Conservation (phyloP, 345 rosid species). For the Acer negundo region DNA sequence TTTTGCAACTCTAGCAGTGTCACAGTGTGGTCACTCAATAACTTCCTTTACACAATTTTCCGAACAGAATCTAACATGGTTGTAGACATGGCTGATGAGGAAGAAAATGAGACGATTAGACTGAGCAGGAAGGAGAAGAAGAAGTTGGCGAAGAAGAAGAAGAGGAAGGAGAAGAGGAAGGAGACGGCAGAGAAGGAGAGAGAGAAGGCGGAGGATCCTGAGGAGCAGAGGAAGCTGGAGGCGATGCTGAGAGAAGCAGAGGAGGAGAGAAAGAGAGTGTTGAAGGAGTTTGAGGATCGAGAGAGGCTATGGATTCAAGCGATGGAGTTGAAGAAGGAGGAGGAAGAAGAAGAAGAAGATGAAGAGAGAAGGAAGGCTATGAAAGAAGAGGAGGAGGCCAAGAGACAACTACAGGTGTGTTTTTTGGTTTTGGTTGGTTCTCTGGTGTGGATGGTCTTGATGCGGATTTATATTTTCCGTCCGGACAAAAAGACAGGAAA, state of each 20-base stretch:
- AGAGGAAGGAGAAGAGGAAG: constrained; percentile 72
- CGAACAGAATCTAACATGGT: no score
- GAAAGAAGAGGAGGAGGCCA: constrained; percentile 36
- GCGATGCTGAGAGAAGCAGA: constrained; percentile 67
- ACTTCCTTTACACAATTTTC: no score
- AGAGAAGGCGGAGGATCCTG: constrained; percentile 62
- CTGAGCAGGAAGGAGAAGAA: constrained; percentile 72
- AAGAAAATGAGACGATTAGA: constrained; percentile 15
- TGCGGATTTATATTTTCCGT: no score
- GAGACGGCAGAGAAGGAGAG: constrained; percentile 68
- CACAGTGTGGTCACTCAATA: no score
- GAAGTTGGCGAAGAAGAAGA: constrained; percentile 78
- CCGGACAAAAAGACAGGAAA: no score
- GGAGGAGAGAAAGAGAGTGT: constrained; percentile 51
- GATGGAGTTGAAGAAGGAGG: constrained; percentile 61
- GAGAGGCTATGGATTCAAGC: constrained; percentile 73
- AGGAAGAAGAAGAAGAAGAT: constrained; percentile 40
- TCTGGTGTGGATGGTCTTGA: not conserved
- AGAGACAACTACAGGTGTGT: constrained; percentile 2
- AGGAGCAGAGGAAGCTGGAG: constrained; percentile 52
- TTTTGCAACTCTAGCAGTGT: no score
- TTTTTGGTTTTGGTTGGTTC: not conserved
- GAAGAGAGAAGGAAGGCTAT: constrained; percentile 45
- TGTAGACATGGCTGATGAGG: not conserved
- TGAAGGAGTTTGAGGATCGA: constrained; percentile 75